These are phyloP conservation scores for Lactarius tabidus DNA, from an alignment of 768 basidiomycete species.

Conservation along the genomic window DNA sequence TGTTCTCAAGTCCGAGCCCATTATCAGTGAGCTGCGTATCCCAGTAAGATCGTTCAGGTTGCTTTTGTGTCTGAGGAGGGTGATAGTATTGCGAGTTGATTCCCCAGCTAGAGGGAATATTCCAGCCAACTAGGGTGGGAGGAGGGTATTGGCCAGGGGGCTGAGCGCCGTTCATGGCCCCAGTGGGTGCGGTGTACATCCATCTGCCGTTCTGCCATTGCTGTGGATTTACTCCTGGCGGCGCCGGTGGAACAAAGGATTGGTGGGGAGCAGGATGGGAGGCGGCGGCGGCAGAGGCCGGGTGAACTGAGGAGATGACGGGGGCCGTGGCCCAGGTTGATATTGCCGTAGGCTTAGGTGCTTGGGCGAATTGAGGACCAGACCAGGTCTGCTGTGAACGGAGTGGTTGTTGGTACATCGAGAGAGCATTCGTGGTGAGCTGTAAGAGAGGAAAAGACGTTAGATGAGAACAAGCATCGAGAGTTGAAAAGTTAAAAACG, in stretches of 20 bases:
- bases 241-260: conserved; percentile 23
- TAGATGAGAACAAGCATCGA: background rate
- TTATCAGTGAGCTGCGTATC: conserved; percentile 55
- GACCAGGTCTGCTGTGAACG: conserved; percentile 21
- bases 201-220: conserved; percentile 27
- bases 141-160: conserved; percentile 11
- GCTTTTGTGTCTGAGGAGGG: conserved; percentile 61
- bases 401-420: conserved; percentile 21
- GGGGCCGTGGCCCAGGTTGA: conserved; percentile 24
- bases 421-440: conserved; percentile 17
- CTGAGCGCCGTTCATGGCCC: conserved; percentile 2
- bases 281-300: background rate
- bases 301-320: conserved; percentile 7
- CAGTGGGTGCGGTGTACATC: conserved; percentile 15
- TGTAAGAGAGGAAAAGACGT: conserved; percentile 8
- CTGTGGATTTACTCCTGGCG: conserved; percentile 25
- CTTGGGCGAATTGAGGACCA: conserved; percentile 14
- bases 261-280: background rate
- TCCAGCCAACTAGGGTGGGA: conserved; percentile 22
- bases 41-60: conserved; percentile 64
- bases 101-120: conserved; percentile 23
- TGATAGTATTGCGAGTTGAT: conserved; percentile 36
- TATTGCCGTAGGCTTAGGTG: conserved; percentile 8
- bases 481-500: background rate
- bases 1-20: conserved; percentile 58